These are phyloP conservation scores for Heracleum sosnowskyi DNA, from an alignment of 129 eudicot species.

Conservation along the genomic window DNA sequence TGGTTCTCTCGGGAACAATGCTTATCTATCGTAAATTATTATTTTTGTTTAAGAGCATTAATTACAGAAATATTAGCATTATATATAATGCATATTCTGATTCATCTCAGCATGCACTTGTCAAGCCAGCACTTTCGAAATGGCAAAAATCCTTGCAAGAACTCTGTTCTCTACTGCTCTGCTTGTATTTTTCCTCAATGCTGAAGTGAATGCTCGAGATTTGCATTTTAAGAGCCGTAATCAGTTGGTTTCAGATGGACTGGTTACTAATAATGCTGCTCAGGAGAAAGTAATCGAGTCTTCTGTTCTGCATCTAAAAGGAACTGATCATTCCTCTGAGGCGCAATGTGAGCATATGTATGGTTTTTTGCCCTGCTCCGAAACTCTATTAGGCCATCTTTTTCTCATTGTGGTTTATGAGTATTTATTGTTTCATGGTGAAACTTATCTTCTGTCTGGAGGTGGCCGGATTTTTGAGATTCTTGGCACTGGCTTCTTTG, in stretches of 20 bases:
- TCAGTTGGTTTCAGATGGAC: background rate
- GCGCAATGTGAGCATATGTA: slow-evolving; percentile 57
- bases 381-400: slow-evolving; percentile 45
- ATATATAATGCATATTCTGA: background rate
- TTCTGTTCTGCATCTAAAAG: slow-evolving; percentile 20
- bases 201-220: background rate
- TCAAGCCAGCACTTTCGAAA: background rate
- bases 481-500: slow-evolving; percentile 63
- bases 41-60: background rate
- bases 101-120: background rate
- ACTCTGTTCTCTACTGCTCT: background rate
- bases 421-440: slow-evolving; percentile 58
- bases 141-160: background rate
- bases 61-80: background rate
- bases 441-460: slow-evolving; percentile 49
- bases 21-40: no score
- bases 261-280: background rate
- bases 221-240: background rate
- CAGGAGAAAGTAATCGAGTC: background rate
- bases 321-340: slow-evolving; percentile 18
- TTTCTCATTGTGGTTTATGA: slow-evolving; percentile 63
- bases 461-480: slow-evolving; percentile 65
- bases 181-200: background rate
- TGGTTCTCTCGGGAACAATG: no score
- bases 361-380: slow-evolving; percentile 78